These are phyloP conservation scores for Suillus luteus DNA, from an alignment of 768 basidiomycete genomes.

Conservation along the genomic window DNA sequence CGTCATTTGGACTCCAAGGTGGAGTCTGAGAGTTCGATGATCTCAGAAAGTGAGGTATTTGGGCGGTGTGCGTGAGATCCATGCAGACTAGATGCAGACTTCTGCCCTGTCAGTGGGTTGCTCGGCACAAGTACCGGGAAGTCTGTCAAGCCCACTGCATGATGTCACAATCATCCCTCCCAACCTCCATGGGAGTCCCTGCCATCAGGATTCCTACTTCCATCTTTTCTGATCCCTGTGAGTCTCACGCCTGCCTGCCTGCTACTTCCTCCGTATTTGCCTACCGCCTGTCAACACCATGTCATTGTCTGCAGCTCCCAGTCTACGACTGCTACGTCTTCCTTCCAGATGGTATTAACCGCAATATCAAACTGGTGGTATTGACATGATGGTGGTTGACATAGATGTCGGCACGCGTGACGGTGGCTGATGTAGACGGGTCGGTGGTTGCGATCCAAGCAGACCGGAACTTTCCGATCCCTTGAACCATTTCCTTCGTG, in stretches of 20 bases:
- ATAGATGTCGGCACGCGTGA: background rate
- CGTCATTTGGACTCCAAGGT: background rate
- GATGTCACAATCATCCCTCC: background rate
- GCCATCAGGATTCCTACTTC: background rate
- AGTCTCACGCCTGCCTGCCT: background rate
- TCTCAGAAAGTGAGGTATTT: background rate
- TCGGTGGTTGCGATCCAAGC: background rate
- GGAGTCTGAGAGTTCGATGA: background rate
- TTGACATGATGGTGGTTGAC: background rate
- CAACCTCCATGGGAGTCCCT: background rate
- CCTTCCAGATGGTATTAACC: background rate
- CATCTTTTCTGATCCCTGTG: background rate
- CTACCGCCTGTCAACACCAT: background rate
- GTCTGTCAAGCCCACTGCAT: background rate
- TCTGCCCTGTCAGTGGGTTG: background rate
- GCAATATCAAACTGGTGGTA: background rate
- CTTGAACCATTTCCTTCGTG: too few species aligned
- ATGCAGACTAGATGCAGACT: background rate
- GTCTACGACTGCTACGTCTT: background rate
- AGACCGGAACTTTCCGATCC: background rate
- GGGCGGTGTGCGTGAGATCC: background rate
- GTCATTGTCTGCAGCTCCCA: background rate
- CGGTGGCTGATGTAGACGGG: background rate
- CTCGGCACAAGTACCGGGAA: background rate
- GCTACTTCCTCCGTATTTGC: background rate